Evolutionary conservation across 306 rosid genomes (phyloP).

Genomic region (Cucumis sativus): Cucumber_9930_V3 NC_026661.2:5314001-5314500

Average conservation of each 20-base stretch:
- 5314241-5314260: constrained; percentile 48
- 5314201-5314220: constrained; percentile 50
- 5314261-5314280: background rate
- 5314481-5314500: background rate
- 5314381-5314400: background rate
- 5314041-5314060: constrained; percentile 53
- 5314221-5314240: constrained; percentile 68
- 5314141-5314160: constrained; percentile 20
- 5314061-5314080: constrained; percentile 41
- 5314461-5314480: background rate
- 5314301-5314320: background rate
- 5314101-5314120: constrained; percentile 16
- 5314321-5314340: background rate
- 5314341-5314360: background rate
- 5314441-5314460: background rate
- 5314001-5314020: constrained; percentile 69
- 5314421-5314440: background rate
- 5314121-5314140: constrained; percentile 10
- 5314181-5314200: constrained; percentile 58
- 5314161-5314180: constrained; percentile 82
- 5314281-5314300: background rate
- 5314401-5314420: background rate
- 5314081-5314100: constrained; percentile 12
- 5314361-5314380: background rate
- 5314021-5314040: constrained; percentile 64